Evolutionary conservation across 495 filamentous ascomycete species (phyloP).

Genomic region (Cenococcum geophilum): DNA sequence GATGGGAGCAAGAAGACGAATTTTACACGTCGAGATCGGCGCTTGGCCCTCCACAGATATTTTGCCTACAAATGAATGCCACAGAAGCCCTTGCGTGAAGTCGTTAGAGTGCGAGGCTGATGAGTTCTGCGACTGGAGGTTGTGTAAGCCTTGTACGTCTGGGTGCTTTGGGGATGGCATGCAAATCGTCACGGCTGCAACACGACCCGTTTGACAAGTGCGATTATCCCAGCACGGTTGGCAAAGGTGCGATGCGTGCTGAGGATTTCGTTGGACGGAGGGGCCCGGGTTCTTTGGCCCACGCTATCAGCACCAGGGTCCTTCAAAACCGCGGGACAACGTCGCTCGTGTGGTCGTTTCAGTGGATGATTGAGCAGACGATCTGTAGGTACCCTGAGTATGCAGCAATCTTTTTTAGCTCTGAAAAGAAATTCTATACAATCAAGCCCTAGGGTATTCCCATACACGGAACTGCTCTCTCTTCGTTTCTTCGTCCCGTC

Average conservation of each 20-base stretch:
- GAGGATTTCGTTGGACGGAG: constrained; percentile 6
- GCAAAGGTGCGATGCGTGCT: constrained; percentile 10
- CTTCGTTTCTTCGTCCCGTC: too few species aligned
- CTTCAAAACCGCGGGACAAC: constrained; percentile 25
- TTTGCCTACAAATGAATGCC: not conserved
- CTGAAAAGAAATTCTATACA: too few species aligned
- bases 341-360: constrained; percentile 3
- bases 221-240: constrained; percentile 18
- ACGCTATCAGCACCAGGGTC: constrained; percentile 13
- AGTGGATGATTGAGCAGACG: not conserved
- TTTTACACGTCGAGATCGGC: too few species aligned
- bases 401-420: too few species aligned
- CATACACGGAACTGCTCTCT: too few species aligned
- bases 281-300: constrained; percentile 14
- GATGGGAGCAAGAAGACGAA: too few species aligned
- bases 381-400: too few species aligned
- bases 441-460: too few species aligned
- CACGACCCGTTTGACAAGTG: constrained; percentile 17
- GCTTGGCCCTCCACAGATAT: too few species aligned
- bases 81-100: constrained; percentile 19
- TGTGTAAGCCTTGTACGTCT: constrained; percentile 19
- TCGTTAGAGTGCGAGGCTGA: constrained; percentile 20
- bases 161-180: constrained; percentile 22
- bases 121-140: constrained; percentile 24
- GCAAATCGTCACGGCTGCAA: constrained; percentile 23